Conservation (phyloP, 2,329 filamentous ascomycete genomes). For the Lachnellula cervina region DNA sequence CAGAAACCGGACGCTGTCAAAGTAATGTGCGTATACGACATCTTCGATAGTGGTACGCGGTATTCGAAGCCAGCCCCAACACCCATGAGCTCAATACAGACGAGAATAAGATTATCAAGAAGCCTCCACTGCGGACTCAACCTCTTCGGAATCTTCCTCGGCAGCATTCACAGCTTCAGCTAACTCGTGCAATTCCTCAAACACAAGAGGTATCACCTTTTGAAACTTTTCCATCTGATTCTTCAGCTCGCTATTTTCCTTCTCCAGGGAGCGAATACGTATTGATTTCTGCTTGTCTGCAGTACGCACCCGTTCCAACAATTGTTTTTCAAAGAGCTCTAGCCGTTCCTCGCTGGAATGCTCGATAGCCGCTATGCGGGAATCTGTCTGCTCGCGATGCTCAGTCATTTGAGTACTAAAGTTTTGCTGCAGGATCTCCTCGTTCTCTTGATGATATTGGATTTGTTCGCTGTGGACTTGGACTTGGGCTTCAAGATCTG, state of each 20-base stretch:
- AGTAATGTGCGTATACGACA: too few relatives aligned
- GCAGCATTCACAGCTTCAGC: not conserved
- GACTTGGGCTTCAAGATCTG: not conserved
- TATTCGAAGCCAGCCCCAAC: not conserved
- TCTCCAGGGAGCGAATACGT: not conserved
- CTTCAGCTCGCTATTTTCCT: not conserved
- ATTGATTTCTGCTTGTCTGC: not conserved
- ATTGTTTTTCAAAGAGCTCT: not conserved
- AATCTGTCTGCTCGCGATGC: not conserved
- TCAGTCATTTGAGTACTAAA: not conserved
- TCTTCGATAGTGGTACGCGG: not conserved
- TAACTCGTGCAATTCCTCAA: not conserved
- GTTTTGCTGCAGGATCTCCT: not conserved
- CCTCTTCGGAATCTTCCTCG: not conserved
- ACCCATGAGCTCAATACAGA: not conserved
- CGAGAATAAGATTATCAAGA: not conserved
- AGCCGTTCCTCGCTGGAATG: not conserved
- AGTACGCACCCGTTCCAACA: not conserved
- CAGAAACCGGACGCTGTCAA: too few relatives aligned
- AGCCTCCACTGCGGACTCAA: not conserved
- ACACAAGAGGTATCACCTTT: not conserved
- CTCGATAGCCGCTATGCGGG: not conserved
- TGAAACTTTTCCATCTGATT: not conserved
- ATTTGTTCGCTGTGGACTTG: not conserved
- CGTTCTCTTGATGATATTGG: not conserved